Percentiles rank a stretch among this genome's conserved stretches.
phyloP scores from a whole-genome alignment of 768 basidiomycete species.

The Paxillus involutus region DNA sequence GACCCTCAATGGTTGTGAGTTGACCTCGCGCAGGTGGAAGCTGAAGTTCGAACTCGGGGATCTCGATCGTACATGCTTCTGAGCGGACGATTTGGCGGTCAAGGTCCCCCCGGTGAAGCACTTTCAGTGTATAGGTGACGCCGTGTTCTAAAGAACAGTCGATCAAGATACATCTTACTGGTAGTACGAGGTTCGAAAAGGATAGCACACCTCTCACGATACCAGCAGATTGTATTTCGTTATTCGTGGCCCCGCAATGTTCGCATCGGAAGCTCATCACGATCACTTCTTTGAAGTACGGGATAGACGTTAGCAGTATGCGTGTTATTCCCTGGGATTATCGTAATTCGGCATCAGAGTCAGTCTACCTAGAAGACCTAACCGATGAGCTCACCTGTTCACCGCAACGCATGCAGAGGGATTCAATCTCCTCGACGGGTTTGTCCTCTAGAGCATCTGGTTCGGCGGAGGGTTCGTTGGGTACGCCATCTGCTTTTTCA shows the following conservation, averaged over 20 bases:
- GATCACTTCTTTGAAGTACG: conserved; percentile 93
- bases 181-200: background rate
- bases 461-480: conserved; percentile 26
- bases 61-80: conserved; percentile 70
- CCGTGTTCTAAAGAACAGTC: conserved; percentile 65
- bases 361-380: conserved; percentile 2
- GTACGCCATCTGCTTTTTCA: conserved; percentile 40
- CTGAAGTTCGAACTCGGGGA: conserved; percentile 89
- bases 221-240: conserved; percentile 92
- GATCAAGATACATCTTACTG: background rate
- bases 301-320: conserved; percentile 89
- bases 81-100: conserved; percentile 94
- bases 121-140: conserved; percentile 74
- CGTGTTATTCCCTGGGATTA: conserved; percentile 77
- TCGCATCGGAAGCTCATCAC: conserved; percentile 97
- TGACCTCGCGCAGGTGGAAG: conserved; percentile 89
- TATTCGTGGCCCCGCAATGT: conserved; percentile 86
- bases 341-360: background rate
- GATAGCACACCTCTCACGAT: conserved; percentile 71
- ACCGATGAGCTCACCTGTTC: conserved; percentile 67
- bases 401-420: conserved; percentile 90
- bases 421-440: conserved; percentile 82
- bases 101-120: conserved; percentile 74
- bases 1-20: conserved; percentile 95
- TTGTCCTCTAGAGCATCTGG: conserved; percentile 42